Evolutionary conservation across 345 rosid species (phyloP), one percentile per base, ranked within the genome.

Genomic region (Salix viminalis): DNA sequence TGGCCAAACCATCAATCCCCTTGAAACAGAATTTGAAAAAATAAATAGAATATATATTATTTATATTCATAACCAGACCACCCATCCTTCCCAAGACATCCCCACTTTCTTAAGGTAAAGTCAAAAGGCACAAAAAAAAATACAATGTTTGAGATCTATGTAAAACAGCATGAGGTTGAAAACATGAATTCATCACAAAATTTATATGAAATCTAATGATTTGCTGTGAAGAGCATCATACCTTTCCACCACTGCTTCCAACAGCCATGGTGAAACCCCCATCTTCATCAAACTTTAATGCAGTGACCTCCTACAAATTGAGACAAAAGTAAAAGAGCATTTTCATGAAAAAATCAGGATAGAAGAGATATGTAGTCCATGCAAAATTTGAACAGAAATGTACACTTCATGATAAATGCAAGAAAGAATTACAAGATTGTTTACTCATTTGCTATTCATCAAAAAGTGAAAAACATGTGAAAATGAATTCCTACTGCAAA

Each of bases 201-300:
- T 69, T 36, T 13, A 9, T 28, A 16, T 30, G 66, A 58, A n/a
- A 12, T 34, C 65, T 58, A 69, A 75, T 6, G n/a, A 46, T 46
- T 46, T 46, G 60, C 10, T 10, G 0, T 67, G 26, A 69, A 62
- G 10, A 71, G 71, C 39, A 84, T 23, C 71, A 67, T 87, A 96
- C 99, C 98, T 92, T 90, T 84, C 99, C 99, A 26, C 80, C 75
- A 75, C 94, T 88, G 85, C 96, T 96, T 75, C 99, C 99, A 65
- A 92, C 97, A 79, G 90, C 97, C 88, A 95, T 82, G 71, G 85
- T 83, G 80, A 86, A 92, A 76, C 98, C 99, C 64, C 91, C 96
- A 76, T 82, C 90, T 58, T 83, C 89, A 82, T 90, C 99, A 86
- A 93, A 96, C 79, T 88, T 88, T 75, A 96, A 76, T 44, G 97